A percentile compares a stretch with the other conserved stretches of the same genome.
Conservation (phyloP, 2,329 filamentous ascomycete genomes). For the Xylaria hypoxylon region DNA sequence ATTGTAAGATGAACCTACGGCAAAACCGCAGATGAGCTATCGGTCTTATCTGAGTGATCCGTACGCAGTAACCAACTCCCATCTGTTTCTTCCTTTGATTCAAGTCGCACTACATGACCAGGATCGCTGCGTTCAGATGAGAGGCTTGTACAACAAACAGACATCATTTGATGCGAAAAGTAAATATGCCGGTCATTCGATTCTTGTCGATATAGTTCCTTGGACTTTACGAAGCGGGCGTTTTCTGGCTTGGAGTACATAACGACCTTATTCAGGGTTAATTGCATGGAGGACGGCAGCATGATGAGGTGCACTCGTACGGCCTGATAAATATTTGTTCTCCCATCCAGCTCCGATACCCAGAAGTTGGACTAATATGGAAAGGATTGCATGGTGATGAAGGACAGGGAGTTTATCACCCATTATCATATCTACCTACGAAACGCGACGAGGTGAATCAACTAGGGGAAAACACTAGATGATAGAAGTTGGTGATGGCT, state of each 20-base stretch:
- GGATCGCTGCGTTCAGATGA: constrained; percentile 12
- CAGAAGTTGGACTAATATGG: constrained; percentile 32
- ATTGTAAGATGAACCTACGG: neutral
- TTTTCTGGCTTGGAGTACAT: constrained; percentile 41
- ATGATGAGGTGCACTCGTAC: constrained; percentile 31
- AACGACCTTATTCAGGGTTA: constrained; percentile 33
- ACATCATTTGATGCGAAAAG: constrained; percentile 15
- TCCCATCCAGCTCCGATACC: constrained; percentile 9
- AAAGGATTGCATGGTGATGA: constrained; percentile 26
- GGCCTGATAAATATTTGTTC: constrained; percentile 20
- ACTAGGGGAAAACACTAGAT: constrained; percentile 15
- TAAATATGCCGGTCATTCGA: constrained; percentile 18
- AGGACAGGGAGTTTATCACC: constrained; percentile 1
- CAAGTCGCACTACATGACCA: neutral
- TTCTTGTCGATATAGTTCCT: constrained; percentile 40
- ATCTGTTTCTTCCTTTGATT: constrained; percentile 16
- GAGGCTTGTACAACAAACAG: constrained; percentile 32
- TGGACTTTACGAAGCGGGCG: constrained; percentile 40
- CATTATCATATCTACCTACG: constrained; percentile 1
- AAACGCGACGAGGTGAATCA: neutral
- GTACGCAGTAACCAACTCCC: constrained; percentile 6
- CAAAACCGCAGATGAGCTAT: neutral
- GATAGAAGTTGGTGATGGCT: constrained; percentile 23
- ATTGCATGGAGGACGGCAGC: constrained; percentile 34
- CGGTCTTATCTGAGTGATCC: neutral